A percentile compares a stretch with the other conserved stretches of the same genome.
These are phyloP conservation scores for Apiospora hydei DNA, from an alignment of 2,329 filamentous ascomycete species.

Conservation along the genomic window DNA sequence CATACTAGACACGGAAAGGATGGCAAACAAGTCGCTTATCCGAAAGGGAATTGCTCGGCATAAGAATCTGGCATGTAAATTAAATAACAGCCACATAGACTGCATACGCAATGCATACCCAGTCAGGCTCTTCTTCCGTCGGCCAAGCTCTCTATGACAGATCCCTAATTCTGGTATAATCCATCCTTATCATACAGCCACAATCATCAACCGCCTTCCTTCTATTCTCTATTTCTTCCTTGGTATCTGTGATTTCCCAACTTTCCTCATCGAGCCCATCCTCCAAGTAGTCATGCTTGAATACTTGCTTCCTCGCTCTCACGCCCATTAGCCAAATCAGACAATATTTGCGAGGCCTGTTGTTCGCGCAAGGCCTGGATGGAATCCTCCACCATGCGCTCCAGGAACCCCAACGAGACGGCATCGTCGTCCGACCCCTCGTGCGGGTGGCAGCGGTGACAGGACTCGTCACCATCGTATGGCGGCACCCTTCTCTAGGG, in stretches of 20 bases:
- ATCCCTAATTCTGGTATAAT: background rate
- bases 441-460: background rate
- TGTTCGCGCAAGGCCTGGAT: background rate
- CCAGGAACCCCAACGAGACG: background rate
- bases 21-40: background rate
- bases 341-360: no score
- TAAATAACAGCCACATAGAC: no score
- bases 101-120: background rate
- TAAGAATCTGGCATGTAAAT: background rate
- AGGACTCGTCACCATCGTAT: background rate
- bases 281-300: background rate
- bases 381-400: background rate
- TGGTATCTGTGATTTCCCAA: background rate
- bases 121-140: background rate
- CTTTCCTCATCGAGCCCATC: background rate
- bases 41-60: background rate
- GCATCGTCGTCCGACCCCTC: background rate
- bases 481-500: conserved; percentile 47
- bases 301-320: no score
- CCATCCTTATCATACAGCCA: background rate
- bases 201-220: background rate
- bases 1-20: background rate
- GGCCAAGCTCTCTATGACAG: background rate
- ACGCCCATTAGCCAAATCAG: no score
- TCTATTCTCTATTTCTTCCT: background rate